Percentiles rank a stretch among this genome's conserved stretches.
Evolutionary conservation across 2,329 filamentous ascomycete species (phyloP).

Genomic region (Aciculosporium take): DNA sequence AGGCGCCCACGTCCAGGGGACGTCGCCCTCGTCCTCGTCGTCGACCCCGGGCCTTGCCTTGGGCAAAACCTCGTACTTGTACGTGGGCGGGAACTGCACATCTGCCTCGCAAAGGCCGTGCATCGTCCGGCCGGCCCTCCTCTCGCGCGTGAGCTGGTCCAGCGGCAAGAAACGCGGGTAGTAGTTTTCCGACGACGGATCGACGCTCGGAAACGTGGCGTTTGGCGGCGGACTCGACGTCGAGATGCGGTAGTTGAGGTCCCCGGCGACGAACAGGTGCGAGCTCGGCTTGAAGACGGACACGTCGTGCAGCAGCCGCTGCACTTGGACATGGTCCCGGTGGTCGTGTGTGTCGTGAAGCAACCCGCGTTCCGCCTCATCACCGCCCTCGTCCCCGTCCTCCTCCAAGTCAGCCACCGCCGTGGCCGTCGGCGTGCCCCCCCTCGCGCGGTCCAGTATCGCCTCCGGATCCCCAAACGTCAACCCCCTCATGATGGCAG

Average conservation of each 20-base stretch:
- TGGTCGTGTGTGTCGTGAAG: slow-evolving; percentile 22
- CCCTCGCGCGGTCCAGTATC: slow-evolving; percentile 16
- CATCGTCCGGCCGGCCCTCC: slow-evolving; percentile 51
- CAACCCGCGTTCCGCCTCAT: slow-evolving; percentile 17
- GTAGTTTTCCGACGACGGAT: slow-evolving; percentile 41
- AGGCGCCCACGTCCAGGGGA: slow-evolving; percentile 58
- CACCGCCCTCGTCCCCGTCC: slow-evolving; percentile 13
- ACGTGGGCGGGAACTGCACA: slow-evolving; percentile 77
- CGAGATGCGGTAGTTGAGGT: slow-evolving; percentile 88
- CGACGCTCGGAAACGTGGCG: slow-evolving; percentile 49
- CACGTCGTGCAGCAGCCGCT: slow-evolving; percentile 35
- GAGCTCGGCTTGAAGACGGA: slow-evolving; percentile 62
- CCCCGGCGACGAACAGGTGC: slow-evolving; percentile 76
- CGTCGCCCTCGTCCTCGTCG: slow-evolving; percentile 16
- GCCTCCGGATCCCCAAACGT: slow-evolving; percentile 51
- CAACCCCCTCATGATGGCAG: slow-evolving; percentile 62
- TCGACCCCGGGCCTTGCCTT: slow-evolving; percentile 9
- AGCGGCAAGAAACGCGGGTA: slow-evolving; percentile 52
- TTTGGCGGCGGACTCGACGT: slow-evolving; percentile 45
- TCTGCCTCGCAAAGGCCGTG: slow-evolving; percentile 65
- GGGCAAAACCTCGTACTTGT: slow-evolving; percentile 57
- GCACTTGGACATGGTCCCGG: slow-evolving; percentile 21
- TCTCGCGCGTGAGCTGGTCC: slow-evolving; percentile 71
- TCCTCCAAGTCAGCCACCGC: slow-evolving; percentile 1
- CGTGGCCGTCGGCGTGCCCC: slow-evolving; percentile 5